Evolutionary conservation across 495 filamentous ascomycete genomes (phyloP), one percentile per base, ranked within the genome.

Genomic region (Aeminium ludgeri): DNA sequence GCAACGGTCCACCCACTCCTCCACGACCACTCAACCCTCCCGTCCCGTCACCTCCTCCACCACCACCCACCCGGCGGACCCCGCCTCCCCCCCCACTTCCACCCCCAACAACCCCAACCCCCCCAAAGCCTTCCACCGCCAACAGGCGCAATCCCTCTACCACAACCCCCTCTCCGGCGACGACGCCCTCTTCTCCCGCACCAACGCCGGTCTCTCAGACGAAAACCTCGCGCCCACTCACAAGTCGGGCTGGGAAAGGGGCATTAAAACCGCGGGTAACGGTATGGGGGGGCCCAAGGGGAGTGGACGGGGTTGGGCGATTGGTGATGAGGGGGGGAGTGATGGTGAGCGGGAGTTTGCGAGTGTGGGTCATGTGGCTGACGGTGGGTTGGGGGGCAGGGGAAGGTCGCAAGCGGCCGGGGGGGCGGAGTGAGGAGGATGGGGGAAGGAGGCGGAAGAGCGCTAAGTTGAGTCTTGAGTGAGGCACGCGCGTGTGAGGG

Each of bases 1-100:
- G n/a, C n/a, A n/a, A n/a, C n/a, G n/a, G n/a, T n/a, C n/a, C n/a
- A n/a, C n/a, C n/a, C n/a, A 6, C 19, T 34, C 20, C 23, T 20
- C 5, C 1, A 43, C 11, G 11, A n/a, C 23, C 6, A 40, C 36
- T 43, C n/a, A 17, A 37, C 23, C 12, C 11, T 4, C 31, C 6
- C 38, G 23, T 11, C 23, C 42, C 58, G 50, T 53, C 51, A 25
- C 52, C 57, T n/a, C 43, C 31, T 1, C 35, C 23, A 3, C 60
- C 59, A 3, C 57, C 57, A 8, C 45, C 56, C 33, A 69, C 70
- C 27, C 57, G 66, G 0, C 65, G 17, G 82, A 93, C 43, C 73
- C 79, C 11, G 74, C 82, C 48, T 61, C 76, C 0, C 84, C 95
- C 59, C 92, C 94, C 49, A 68, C 80, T 28, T 66, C 89, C 46